Evolutionary conservation across 176 grass and related monocot genomes (phyloP).

Genomic region (Cenchrus purpureus): DNA sequence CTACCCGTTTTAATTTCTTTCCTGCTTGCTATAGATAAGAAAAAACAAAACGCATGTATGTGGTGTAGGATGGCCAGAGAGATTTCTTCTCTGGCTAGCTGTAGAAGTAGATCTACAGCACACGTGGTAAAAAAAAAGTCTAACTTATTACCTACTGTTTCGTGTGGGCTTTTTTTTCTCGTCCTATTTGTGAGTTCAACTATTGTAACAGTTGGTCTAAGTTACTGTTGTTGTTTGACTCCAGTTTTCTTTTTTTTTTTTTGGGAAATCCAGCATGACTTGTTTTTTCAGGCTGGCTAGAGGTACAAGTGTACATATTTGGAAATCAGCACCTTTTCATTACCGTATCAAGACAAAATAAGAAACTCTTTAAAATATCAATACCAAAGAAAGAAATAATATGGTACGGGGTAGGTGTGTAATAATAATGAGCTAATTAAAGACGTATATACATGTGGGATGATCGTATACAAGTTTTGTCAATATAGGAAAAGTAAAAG

Average conservation of each 20-base stretch:
- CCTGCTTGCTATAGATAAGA: not conserved
- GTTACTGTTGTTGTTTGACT: not conserved
- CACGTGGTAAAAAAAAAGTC: not conserved
- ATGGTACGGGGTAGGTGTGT: not conserved
- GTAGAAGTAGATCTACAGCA: not conserved
- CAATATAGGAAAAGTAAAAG: not conserved
- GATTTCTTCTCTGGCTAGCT: not conserved
- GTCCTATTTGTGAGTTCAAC: not conserved
- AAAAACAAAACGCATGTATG: not conserved
- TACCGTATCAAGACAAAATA: too few species aligned
- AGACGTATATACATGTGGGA: not conserved
- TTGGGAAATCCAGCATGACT: not conserved
- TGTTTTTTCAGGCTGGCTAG: not conserved
- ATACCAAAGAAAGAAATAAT: not conserved
- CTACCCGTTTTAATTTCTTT: not conserved
- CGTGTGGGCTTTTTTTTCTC: not conserved
- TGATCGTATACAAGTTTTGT: not conserved
- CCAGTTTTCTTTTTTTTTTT: not conserved
- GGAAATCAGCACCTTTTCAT: too few species aligned
- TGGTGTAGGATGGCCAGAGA: not conserved
- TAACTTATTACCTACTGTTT: not conserved
- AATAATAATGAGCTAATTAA: not conserved
- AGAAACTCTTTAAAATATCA: not conserved
- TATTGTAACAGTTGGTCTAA: not conserved
- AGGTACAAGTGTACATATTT: too few species aligned